Base-by-base conservation (phyloP, 2,329 filamentous ascomycete genomes). In the Diplodia mutila region DNA sequence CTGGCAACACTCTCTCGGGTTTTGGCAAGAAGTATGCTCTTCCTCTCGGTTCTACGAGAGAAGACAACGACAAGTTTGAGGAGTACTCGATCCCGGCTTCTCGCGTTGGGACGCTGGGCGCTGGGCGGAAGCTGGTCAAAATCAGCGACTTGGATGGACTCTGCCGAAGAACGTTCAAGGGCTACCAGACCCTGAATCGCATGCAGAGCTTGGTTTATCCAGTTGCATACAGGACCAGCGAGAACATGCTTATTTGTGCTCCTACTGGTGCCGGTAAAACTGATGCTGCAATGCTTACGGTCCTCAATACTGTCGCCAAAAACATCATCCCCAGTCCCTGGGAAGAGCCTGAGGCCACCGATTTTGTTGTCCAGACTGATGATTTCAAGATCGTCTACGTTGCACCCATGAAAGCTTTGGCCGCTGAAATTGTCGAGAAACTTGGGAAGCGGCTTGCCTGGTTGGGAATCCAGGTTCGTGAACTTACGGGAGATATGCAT, bases 311-410 rank as follows among this genome's bases (percentile, higher is more conserved):
- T 0, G 89, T 99, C 67, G 89, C 91, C 1, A 94, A 97, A 77
- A 94, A 98, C 74, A 87, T 92, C 27, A 84, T 85, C 0, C 94
- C 95, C 0, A 93, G 89, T 71, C 94, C 94, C 0, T 84, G 90
- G 11, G 92, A 97, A 67, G 84, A 92, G 49, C 87, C 87, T 0
- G 82, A 88, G 65, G 89, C 91, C 0, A 89, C 85, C 0, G 91
- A 97, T 48, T 97, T 97, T 75, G 87, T 86, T 1, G 91, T 97
- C n/a, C 86, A 91, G 68, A 82, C 88, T 0, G 91, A 97, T 64
- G 92, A 97, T 73, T 97, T 98, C 85, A 98, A 99, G 80, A 94
- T 99, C 73, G 93, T 99, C 67, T 99, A 99, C 73, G 95, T 99
- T 49, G 95, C 96, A 1, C 96, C 95, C 0, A 99, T 99, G 96